Evolutionary conservation across 2,329 filamentous ascomycete genomes (phyloP), one percentile per base, ranked within the genome.

Genomic region (Pyrenochaeta sp.): DNA sequence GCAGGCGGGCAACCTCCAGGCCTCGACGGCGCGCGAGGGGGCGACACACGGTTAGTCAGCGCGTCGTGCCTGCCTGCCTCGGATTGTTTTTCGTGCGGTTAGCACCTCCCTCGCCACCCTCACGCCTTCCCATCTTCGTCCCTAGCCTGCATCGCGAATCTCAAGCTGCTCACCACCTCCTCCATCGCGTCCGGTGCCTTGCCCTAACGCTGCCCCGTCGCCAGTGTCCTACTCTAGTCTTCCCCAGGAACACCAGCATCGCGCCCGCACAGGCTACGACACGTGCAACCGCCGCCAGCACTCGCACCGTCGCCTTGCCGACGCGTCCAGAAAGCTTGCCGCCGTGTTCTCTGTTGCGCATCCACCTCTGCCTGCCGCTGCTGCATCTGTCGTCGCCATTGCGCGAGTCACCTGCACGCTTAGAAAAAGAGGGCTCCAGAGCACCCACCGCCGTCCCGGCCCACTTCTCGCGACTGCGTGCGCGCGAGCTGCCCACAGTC

Each of bases 81-180:
- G 46, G 38, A 38, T 47, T 41, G 41, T 54, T 48, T 53, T 55
- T 41, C 38, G 42, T 14, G 36, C 20, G 20, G 43, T 40, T 18
- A 31, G 35, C 30, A 39, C 36, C 44, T 60, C 51, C 60, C 51
- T 57, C 53, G 55, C 54, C 63, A 58, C 61, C 57, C 45, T 51
- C 48, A 52, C 55, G 59, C 65, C 65, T 68, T 70, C 63, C 68
- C 67, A 53, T 48, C 65, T 68, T 62, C 41, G 63, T 66, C 59
- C 44, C 60, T 69, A 69, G 65, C 46, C 62, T 61, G 52, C 66
- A 53, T 69, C 66, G 67, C 67, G 59, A 68, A 68, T 69, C 66
- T 69, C 53, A 60, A 58, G 24, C 44, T 47, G 41, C 58, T 53
- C 59, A 50, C 56, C 55, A 58, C 49, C 53, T 51, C 47, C 44